These are phyloP conservation scores for Paramecium octaurelia DNA, from an alignment of 73 alveolate species.

Conservation along the genomic window DNA sequence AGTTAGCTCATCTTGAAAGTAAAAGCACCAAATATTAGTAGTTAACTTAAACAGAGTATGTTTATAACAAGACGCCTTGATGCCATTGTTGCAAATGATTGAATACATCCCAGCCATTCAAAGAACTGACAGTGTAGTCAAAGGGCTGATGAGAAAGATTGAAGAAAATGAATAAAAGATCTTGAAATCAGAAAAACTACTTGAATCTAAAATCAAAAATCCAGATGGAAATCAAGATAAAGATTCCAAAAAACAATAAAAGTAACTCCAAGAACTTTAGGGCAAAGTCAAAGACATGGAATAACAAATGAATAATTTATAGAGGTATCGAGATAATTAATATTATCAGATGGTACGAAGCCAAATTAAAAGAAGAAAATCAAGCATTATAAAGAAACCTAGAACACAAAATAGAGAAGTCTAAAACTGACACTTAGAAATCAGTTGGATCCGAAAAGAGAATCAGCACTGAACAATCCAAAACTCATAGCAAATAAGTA, in stretches of 20 bases:
- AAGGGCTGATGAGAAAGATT: conserved; percentile 33
- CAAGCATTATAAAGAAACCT: conserved; percentile 24
- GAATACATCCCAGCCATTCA: conserved; percentile 41
- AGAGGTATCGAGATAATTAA: neutral
- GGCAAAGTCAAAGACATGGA: conserved; percentile 35
- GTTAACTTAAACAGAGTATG: conserved; percentile 42
- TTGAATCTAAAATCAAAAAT: conserved; percentile 6
- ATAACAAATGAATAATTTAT: neutral
- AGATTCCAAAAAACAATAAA: conserved; percentile 8
- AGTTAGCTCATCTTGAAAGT: conserved; percentile 36
- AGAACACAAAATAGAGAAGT: conserved; percentile 19
- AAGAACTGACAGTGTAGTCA: conserved; percentile 45
- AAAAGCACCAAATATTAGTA: neutral
- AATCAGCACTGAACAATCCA: conserved; percentile 24
- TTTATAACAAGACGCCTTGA: conserved; percentile 28
- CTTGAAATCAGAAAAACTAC: conserved; percentile 10
- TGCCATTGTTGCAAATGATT: conserved; percentile 41
- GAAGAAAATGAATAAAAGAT: conserved; percentile 43
- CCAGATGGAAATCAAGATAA: neutral
- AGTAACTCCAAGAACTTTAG: neutral
- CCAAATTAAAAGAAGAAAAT: conserved; percentile 14
- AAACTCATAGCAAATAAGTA: conserved; percentile 24
- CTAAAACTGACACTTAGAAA: neutral
- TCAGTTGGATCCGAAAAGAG: neutral
- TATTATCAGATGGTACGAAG: conserved; percentile 12